phyloP scores from a whole-genome alignment of 2,329 filamentous ascomycete species.

The Trichoderma simmonsii region DNA sequence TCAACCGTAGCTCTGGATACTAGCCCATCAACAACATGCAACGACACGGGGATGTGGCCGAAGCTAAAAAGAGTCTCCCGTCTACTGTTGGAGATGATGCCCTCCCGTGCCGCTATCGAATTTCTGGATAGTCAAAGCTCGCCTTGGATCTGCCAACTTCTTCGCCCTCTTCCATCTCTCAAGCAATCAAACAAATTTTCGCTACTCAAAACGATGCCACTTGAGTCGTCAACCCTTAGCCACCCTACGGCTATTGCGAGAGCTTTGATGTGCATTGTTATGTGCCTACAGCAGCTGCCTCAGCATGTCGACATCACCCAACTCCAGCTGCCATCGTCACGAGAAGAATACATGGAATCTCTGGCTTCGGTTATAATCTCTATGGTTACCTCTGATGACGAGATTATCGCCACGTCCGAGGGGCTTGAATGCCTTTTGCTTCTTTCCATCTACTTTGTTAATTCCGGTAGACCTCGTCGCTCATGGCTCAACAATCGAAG shows the following conservation, averaged over 20 bases:
- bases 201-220: slow-evolving; percentile 13
- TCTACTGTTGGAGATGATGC: neutral
- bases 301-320: neutral
- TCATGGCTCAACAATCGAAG: slow-evolving; percentile 18
- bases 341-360: neutral
- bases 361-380: neutral
- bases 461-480: slow-evolving; percentile 9
- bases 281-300: slow-evolving; percentile 14
- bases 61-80: neutral
- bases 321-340: neutral
- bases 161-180: slow-evolving; percentile 14
- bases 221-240: neutral
- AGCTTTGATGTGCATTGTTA: slow-evolving; percentile 4
- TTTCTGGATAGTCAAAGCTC: slow-evolving; percentile 9
- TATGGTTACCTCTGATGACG: slow-evolving; percentile 7
- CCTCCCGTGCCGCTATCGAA: neutral
- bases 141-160: slow-evolving; percentile 12
- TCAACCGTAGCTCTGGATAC: neutral
- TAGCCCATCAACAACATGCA: neutral
- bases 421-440: slow-evolving; percentile 14
- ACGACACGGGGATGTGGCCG: neutral
- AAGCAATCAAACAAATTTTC: neutral
- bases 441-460: slow-evolving; percentile 10
- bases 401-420: slow-evolving; percentile 5
- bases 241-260: slow-evolving; percentile 7